Evolutionary conservation across 1,284 basidiomycete genomes (phyloP).

Genomic region (Fistulinella cinereoalba): DNA sequence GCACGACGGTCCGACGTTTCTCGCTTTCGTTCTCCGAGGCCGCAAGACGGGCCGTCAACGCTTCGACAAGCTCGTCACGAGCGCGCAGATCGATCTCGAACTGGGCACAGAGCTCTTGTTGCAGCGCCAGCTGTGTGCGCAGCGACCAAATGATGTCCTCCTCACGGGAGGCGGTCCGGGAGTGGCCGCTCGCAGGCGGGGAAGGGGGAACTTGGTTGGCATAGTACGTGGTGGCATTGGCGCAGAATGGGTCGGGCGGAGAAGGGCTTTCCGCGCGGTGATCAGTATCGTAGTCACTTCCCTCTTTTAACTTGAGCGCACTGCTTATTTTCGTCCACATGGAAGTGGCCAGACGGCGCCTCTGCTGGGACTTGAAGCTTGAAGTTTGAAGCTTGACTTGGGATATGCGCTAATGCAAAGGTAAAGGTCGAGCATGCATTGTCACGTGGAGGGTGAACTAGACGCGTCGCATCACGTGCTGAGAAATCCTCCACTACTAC

Average conservation of each 20-base stretch:
- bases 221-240: constrained; percentile 71
- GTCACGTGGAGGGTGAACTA: constrained; percentile 32
- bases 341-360: neutral
- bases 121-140: constrained; percentile 66
- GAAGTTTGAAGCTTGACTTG: neutral
- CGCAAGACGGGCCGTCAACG: constrained; percentile 52
- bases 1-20: constrained; percentile 50
- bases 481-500: constrained; percentile 9
- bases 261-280: constrained; percentile 36
- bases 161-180: constrained; percentile 62
- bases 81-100: constrained; percentile 70
- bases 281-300: constrained; percentile 39
- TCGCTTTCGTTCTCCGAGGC: constrained; percentile 58
- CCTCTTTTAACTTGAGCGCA: constrained; percentile 47
- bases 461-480: constrained; percentile 31
- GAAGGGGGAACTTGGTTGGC: constrained; percentile 67
- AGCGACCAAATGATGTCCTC: constrained; percentile 67
- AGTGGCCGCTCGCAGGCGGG: constrained; percentile 52
- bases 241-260: constrained; percentile 66
- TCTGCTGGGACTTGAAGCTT: neutral
- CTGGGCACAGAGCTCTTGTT: constrained; percentile 67
- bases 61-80: constrained; percentile 63
- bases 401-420: no score
- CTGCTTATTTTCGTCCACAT: constrained; percentile 67
- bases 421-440: no score